phyloP scores from a whole-genome alignment of 2,329 filamentous ascomycete genomes.

The Fusarium verrucosum region DNA sequence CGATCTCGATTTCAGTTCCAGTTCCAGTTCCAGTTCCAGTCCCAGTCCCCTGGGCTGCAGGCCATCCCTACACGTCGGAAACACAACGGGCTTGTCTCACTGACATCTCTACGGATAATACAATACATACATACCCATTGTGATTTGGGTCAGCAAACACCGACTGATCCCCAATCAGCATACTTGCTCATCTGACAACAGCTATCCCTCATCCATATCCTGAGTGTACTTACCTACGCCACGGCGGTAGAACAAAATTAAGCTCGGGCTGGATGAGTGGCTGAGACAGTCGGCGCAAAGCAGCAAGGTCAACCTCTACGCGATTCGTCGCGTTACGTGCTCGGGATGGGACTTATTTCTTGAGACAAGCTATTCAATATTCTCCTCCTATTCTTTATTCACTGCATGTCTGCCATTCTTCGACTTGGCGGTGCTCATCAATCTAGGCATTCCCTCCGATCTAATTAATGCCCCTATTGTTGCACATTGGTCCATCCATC shows the following conservation, averaged over 20 bases:
- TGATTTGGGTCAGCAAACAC: constrained; percentile 3
- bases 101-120: constrained; percentile 2
- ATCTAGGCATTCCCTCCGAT: constrained; percentile 4
- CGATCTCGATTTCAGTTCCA: background rate
- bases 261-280: constrained; percentile 19
- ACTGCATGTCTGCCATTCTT: background rate
- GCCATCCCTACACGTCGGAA: constrained; percentile 32
- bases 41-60: constrained; percentile 20
- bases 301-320: constrained; percentile 22
- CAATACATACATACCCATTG: constrained; percentile 2
- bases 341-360: constrained; percentile 40
- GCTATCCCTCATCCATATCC: background rate
- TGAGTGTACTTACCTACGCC: background rate
- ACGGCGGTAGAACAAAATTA: constrained; percentile 1
- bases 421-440: constrained; percentile 9
- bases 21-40: no score
- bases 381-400: background rate
- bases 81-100: constrained; percentile 29
- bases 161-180: background rate
- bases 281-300: constrained; percentile 23
- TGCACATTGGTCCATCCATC: constrained; percentile 12
- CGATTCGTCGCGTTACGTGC: constrained; percentile 26
- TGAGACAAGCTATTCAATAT: constrained; percentile 14
- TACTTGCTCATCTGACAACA: background rate
- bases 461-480: constrained; percentile 16